Base-by-base conservation (phyloP, 1,284 basidiomycete genomes). In the Apiotrichum porosum region DNA sequence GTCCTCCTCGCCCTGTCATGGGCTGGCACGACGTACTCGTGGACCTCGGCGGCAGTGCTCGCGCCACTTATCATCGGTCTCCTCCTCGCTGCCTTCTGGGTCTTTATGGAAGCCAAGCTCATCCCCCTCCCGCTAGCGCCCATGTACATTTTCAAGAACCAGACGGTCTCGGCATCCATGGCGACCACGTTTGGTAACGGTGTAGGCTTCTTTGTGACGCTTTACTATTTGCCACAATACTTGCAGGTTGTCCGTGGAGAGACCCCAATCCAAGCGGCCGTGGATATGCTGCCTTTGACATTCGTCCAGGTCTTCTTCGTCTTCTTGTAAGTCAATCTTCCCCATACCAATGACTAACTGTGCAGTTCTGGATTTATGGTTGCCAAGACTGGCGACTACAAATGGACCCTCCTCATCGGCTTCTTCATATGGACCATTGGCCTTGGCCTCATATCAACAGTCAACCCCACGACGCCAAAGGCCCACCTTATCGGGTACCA, bases 71-170 rank as follows among this genome's bases (percentile, higher is more conserved):
- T 79, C 31, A 77, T 80, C 0, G 82, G 84, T 0, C 57, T 80
- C 21, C 48, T 79, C 3, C 74, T 83, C 1, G 67, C 80, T 6
- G 63, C 61, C 0, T 44, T 84, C 3, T 88, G 88, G 64, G 80
- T 83, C 49, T 35, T 82, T n/a, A 85, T 83, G 78, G 85, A 88
- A 69, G 83, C 82, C 78, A 83, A 80, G 61, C 76, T 81, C 3
- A 82, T 83, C 0, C 71, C 69, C 31, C 74, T 87, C 6, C 84
- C 85, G 1, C 83, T 83, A 45, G 76, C 83, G 1, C 82, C 83
- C 6, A 49, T 84, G 79, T 79, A 81, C 62, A 85, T 88, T 37
- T 88, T 87, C 75, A 80, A 77, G 52, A 76, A 83, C 52, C 57
- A 71, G 22, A 87, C 85, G 0, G 84, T 87, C 1, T 75, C 77